Percentiles rank a stretch among this genome's conserved stretches.
These are phyloP conservation scores for Fraxinus ornus DNA, from an alignment of 305 asterid genomes.

Conservation along the genomic window DNA sequence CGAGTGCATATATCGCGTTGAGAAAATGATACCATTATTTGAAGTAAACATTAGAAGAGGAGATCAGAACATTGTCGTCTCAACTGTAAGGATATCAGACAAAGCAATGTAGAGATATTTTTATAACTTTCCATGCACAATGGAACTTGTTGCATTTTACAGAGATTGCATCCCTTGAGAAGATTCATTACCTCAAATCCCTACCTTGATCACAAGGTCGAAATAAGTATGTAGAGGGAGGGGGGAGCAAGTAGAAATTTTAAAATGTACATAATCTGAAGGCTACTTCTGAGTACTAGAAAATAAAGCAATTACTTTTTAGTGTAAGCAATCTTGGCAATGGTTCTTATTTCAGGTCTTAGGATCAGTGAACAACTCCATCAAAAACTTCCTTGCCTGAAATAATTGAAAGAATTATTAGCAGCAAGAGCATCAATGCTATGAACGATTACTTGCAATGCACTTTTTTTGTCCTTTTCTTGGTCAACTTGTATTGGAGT, in stretches of 20 bases:
- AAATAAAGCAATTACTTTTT: neutral
- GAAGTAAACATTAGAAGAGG: neutral
- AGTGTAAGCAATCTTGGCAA: neutral
- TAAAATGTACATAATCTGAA: neutral
- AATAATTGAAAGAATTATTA: slow-evolving; percentile 9
- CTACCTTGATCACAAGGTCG: neutral
- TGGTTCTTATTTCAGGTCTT: slow-evolving; percentile 3
- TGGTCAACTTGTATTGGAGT: too few relatives aligned
- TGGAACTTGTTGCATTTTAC: neutral
- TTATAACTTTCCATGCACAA: neutral
- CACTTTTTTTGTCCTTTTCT: too few relatives aligned
- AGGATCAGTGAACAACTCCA: neutral
- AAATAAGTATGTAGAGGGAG: neutral
- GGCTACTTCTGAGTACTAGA: neutral
- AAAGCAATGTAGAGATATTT: neutral
- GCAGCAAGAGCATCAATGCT: neutral
- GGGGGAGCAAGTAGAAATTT: neutral
- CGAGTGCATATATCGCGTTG: too few relatives aligned
- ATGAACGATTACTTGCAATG: neutral
- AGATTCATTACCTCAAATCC: too few relatives aligned
- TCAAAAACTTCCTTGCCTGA: slow-evolving; percentile 17
- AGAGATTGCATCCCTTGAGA: too few relatives aligned
- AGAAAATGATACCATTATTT: too few relatives aligned
- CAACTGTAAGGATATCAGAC: neutral
- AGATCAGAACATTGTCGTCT: neutral